Percentiles rank a stretch among this genome's conserved stretches.
phyloP scores from a whole-genome alignment of 108 stramenopile genomes.

The Cafeteria roenbergensis region DNA sequence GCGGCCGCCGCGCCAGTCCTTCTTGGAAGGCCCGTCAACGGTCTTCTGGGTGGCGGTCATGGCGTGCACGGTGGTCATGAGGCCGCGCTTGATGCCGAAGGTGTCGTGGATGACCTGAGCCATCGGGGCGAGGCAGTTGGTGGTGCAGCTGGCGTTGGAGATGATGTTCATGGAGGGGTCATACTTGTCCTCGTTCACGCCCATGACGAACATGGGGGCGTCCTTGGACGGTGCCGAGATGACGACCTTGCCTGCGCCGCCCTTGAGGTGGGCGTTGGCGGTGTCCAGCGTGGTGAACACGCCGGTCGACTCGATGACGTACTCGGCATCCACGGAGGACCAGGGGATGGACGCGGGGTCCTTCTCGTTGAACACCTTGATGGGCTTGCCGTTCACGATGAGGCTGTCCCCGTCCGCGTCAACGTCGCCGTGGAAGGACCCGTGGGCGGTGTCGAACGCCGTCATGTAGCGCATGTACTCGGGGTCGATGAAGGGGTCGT shows the following conservation, averaged over 20 bases:
- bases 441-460: constrained; percentile 99
- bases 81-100: constrained; percentile 88
- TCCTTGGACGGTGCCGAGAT: constrained; percentile 99
- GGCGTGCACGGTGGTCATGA: constrained; percentile 99
- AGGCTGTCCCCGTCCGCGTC: constrained; percentile 93
- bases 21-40: constrained; percentile 88
- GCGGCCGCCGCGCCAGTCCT: constrained; percentile 99
- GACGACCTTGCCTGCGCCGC: constrained; percentile 98
- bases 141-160: constrained; percentile 97
- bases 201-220: constrained; percentile 94
- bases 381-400: constrained; percentile 80
- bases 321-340: constrained; percentile 80
- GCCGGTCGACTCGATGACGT: constrained; percentile 98
- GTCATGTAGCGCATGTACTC: constrained; percentile 69
- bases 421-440: constrained; percentile 82
- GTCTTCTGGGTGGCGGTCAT: constrained; percentile 98
- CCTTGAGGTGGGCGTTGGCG: constrained; percentile 79
- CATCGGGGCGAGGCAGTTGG: constrained; percentile 98
- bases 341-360: constrained; percentile 92
- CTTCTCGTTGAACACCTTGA: constrained; percentile 74
- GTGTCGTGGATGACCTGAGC: constrained; percentile 95
- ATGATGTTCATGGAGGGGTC: constrained; percentile 80
- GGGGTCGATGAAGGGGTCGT: constrained; percentile 38
- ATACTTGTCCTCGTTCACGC: constrained; percentile 88
- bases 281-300: constrained; percentile 92